Evolutionary conservation across 1,284 basidiomycete genomes (phyloP), one percentile per base, ranked within the genome.

Genomic region (Melampsora larici-populina): DNA sequence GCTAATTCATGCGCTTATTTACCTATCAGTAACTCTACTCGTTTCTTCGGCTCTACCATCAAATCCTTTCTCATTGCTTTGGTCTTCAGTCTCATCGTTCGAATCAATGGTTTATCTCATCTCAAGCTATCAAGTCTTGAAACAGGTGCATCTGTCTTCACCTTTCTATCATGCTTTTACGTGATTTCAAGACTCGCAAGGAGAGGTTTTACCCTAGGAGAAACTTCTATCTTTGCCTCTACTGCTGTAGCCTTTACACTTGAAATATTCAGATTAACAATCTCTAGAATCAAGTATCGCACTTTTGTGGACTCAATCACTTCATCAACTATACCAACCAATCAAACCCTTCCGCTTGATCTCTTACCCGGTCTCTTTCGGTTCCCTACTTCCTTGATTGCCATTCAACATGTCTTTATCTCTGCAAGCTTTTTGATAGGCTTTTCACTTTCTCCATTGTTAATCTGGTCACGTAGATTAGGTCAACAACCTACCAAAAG

Each of bases 91-190:
- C 13, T 78, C 13, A 11, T 55, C 24, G 64, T 79, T 79, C 60
- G 78, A 79, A 55, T 76, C 81, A 51, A 78, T 77, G 21, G 77
- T 78, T 80, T 65, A 6, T 26, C 51, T 9, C 11, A 24, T 36
- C 48, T 29, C 24, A 58, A 79, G 64, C 93, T 85, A 86, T 94
- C 84, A 89, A 88, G 80, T 87, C 89, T 92, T 79, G 96, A 99
- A 82, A 87, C 93, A 68, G 85, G 89, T 24, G 86, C 91, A 15
- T 88, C 89, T 29, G 89, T 93, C 0, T 83, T 92, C 64, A 92
- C 96, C 85, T 98, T 92, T 84, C 97, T 99, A 83, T 90, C 93
- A 81, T 90, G 92, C 63, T 86, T 98, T 72, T 99, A 98, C 83
- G 87, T 91, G 67, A 92, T 92, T 71, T 89, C 97, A 68, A 88